Evolutionary conservation across 2,329 filamentous ascomycete genomes (phyloP), one percentile per base, ranked within the genome.

Genomic region (Tolypocladium sp.): DNA sequence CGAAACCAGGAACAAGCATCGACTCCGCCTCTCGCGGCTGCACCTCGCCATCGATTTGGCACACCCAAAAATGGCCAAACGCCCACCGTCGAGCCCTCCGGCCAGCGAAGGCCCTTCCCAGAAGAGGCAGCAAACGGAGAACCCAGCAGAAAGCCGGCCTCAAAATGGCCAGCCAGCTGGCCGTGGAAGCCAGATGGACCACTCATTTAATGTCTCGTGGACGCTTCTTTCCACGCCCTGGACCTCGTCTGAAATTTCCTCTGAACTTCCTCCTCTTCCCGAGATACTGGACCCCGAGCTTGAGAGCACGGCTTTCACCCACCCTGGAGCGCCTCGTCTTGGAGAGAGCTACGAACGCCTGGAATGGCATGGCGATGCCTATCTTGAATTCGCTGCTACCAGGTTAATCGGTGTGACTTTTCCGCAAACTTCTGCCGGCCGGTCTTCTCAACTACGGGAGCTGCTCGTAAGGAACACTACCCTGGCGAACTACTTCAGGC

Each of bases 331-430:
- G 58, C 49, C 40, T 33, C 67, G 66, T 4, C 35, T 58, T 4
- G 62, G 60, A 1, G 65, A 68, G 33, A 73, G 72, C 67, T 97
- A 97, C 72, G 92, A 97, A 68, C 83, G 85, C 22, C 83, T 97
- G 8, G 93, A 97, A 73, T 92, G 93, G 76, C 79, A 96, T 9
- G 93, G 93, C 8, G 93, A 97, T 70, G 88, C 90, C 25, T 93
- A 93, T 66, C 78, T 96, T 57, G 89, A 95, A 68, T 75, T 92
- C 57, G 85, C 92, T 54, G 84, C 92, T 7, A 87, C 89, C 0
- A 82, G 85, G 22, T 79, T 95, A 57, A 89, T 97, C 61, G 90
- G 85, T 72, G 77, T 85, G 60, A 89, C 84, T 10, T 94, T 92
- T 67, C 79, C 81, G 1, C 74, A 80, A 15, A 76, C 91, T 12